phyloP scores from a whole-genome alignment of 805 yeast genomes.

The Candida adriatica region DNA sequence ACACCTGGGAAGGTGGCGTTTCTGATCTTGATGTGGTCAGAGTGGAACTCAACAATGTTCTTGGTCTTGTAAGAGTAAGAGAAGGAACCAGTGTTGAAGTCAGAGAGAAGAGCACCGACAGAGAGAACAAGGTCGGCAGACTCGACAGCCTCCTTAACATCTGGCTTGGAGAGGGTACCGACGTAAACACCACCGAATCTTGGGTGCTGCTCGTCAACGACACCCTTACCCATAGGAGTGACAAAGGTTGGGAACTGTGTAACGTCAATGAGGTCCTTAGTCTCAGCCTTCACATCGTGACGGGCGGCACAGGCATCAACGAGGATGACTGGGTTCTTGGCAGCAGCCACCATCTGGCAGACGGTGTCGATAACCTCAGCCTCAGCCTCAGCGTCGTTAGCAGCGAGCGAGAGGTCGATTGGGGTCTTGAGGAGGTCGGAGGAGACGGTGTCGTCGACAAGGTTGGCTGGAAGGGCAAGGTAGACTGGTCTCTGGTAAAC shows the following conservation, averaged over 20 bases:
- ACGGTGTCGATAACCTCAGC: conserved; percentile 52
- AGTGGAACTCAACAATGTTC: conserved; percentile 73
- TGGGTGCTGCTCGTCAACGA: conserved; percentile 63
- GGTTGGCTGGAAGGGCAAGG: conserved; percentile 76
- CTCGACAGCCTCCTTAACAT: conserved; percentile 66
- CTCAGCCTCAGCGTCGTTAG: conserved; percentile 57
- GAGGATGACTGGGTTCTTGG: conserved; percentile 66
- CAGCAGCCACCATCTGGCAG: conserved; percentile 43
- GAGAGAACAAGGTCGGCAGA: conserved; percentile 68
- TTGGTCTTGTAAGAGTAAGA: conserved; percentile 69
- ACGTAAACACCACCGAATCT: conserved; percentile 83
- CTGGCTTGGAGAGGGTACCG: conserved; percentile 72
- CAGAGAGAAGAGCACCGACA: conserved; percentile 78
- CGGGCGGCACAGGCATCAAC: conserved; percentile 86
- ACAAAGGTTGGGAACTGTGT: conserved; percentile 79
- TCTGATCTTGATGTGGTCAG: conserved; percentile 65
- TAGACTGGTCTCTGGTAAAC: conserved; percentile 75
- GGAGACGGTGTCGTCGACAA: conserved; percentile 60
- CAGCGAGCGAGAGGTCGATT: conserved; percentile 50
- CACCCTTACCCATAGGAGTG: conserved; percentile 88
- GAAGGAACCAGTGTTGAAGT: conserved; percentile 87
- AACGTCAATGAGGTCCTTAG: conserved; percentile 49
- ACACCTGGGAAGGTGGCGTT: conserved; percentile 67
- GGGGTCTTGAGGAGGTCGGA: conserved; percentile 53
- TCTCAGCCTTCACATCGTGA: conserved; percentile 63